phyloP scores from a whole-genome alignment of 306 rosid genomes.

The Trichosanthes cucumerina region DNA sequence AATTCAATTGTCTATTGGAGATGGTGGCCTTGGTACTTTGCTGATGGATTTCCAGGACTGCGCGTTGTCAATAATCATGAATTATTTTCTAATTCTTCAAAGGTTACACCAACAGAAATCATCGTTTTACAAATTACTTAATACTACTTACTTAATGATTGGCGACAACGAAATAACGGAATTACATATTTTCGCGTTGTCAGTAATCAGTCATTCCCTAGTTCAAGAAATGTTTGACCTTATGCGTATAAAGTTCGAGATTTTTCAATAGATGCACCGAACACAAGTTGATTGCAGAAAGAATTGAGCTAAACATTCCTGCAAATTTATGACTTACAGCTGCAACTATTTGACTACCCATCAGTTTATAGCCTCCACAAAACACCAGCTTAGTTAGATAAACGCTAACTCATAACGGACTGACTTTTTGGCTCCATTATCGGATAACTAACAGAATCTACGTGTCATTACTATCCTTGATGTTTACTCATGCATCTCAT shows the following conservation, averaged over 20 bases:
- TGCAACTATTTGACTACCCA: not conserved
- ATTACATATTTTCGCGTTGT: too few species aligned
- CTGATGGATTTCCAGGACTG: not conserved
- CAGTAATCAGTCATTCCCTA: not conserved
- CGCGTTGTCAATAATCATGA: not conserved
- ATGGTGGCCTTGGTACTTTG: not conserved
- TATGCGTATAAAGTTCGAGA: not conserved
- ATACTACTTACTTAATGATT: not conserved
- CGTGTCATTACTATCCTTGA: not conserved
- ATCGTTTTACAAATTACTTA: not conserved
- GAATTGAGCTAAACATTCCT: not conserved
- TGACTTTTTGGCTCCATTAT: not conserved
- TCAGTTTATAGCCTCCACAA: not conserved
- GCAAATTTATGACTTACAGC: not conserved
- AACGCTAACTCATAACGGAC: too few species aligned
- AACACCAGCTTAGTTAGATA: not conserved
- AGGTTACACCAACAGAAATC: not conserved
- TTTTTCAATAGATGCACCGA: not conserved
- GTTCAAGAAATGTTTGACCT: not conserved
- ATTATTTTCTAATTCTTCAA: not conserved
- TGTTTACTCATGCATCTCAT: not conserved
- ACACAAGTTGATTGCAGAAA: not conserved
- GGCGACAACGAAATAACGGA: not conserved
- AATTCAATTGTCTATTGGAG: too few species aligned
- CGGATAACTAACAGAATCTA: not conserved